phyloP scores from a whole-genome alignment of 2,329 filamentous ascomycete species.

The Neopestalotiopsis clavispora region DNA sequence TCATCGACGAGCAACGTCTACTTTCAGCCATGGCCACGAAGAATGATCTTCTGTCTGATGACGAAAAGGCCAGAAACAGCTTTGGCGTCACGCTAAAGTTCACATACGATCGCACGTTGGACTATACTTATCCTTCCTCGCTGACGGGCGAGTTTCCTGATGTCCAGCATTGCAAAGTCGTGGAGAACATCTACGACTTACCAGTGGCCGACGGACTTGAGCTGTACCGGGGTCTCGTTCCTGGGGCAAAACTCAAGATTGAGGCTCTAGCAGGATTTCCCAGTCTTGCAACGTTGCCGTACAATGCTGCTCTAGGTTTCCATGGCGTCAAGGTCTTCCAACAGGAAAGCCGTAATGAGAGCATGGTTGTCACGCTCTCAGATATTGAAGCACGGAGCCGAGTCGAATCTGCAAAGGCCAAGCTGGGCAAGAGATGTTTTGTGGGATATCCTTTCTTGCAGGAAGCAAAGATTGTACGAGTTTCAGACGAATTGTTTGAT shows the following conservation, averaged over 20 bases:
- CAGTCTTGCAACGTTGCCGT: slow-evolving; percentile 83
- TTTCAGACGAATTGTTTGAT: slow-evolving; percentile 92
- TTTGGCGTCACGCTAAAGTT: slow-evolving; percentile 96
- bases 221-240: slow-evolving; percentile 81
- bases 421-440: slow-evolving; percentile 84
- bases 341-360: slow-evolving; percentile 94
- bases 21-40: slow-evolving; percentile 85
- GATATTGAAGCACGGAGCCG: slow-evolving; percentile 75
- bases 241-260: slow-evolving; percentile 81
- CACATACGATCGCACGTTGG: slow-evolving; percentile 76
- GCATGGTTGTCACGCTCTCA: slow-evolving; percentile 86
- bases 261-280: slow-evolving; percentile 93
- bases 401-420: slow-evolving; percentile 73
- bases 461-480: slow-evolving; percentile 86
- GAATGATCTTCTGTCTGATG: slow-evolving; percentile 76
- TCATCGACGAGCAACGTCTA: slow-evolving; percentile 91
- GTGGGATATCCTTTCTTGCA: slow-evolving; percentile 95
- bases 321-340: slow-evolving; percentile 95
- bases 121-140: slow-evolving; percentile 87
- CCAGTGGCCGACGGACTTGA: slow-evolving; percentile 90
- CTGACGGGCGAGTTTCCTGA: slow-evolving; percentile 90
- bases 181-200: slow-evolving; percentile 95
- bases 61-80: slow-evolving; percentile 82
- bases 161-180: slow-evolving; percentile 82
- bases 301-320: slow-evolving; percentile 80